These are phyloP conservation scores for Rutstroemia sp. DNA, from an alignment of 2,329 filamentous ascomycete genomes.

Conservation along the genomic window DNA sequence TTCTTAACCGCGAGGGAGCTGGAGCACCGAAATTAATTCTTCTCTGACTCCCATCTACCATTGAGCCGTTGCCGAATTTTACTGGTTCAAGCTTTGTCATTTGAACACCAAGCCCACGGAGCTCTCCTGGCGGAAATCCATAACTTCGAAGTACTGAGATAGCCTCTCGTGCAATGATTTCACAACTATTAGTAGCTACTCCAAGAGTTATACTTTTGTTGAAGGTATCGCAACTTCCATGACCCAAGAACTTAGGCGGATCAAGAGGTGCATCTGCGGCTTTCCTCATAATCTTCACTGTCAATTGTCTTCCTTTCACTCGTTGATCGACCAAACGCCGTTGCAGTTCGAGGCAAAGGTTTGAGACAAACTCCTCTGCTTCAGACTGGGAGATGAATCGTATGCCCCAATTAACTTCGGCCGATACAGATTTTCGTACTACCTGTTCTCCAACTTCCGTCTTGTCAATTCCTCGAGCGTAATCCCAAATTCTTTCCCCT, in stretches of 20 bases:
- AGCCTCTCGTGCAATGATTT: slow-evolving; percentile 70
- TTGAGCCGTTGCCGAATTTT: slow-evolving; percentile 46
- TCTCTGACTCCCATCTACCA: slow-evolving; percentile 68
- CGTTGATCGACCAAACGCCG: slow-evolving; percentile 73
- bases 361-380: slow-evolving; percentile 84
- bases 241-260: slow-evolving; percentile 86
- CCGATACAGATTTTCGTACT: slow-evolving; percentile 87
- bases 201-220: slow-evolving; percentile 83
- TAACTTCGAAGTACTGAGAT: slow-evolving; percentile 77
- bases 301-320: slow-evolving; percentile 81
- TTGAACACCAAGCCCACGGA: slow-evolving; percentile 87
- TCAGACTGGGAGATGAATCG: slow-evolving; percentile 88
- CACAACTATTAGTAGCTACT: slow-evolving; percentile 70
- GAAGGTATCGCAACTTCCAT: slow-evolving; percentile 90
- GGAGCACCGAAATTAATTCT: slow-evolving; percentile 64
- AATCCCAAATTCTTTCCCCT: slow-evolving; percentile 83
- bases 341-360: slow-evolving; percentile 77
- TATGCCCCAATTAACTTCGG: slow-evolving; percentile 97
- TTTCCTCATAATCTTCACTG: slow-evolving; percentile 90
- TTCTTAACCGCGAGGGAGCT: slow-evolving; percentile 32
- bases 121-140: slow-evolving; percentile 79
- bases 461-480: slow-evolving; percentile 79
- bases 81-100: slow-evolving; percentile 86
- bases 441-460: slow-evolving; percentile 80
- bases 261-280: slow-evolving; percentile 82